phyloP scores from a whole-genome alignment of 2,329 filamentous ascomycete genomes.

The Piedraia hortae region DNA sequence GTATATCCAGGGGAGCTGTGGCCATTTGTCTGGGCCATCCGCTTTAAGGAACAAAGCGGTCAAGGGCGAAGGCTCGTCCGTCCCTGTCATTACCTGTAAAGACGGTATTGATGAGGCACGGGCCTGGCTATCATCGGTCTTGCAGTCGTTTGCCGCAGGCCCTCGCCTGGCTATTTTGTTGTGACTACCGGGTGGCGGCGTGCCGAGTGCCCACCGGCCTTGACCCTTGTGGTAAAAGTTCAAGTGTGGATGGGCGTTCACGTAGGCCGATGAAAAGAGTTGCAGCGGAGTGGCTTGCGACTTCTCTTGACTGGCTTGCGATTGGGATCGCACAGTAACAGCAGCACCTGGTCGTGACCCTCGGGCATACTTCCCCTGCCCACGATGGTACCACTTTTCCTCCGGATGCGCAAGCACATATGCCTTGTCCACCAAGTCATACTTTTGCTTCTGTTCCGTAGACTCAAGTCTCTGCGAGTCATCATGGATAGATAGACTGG shows the following conservation, averaged over 20 bases:
- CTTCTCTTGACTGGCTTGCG: slow-evolving; percentile 1
- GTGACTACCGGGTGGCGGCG: slow-evolving; percentile 7
- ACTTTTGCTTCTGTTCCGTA: slow-evolving; percentile 1
- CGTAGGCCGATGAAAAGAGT: slow-evolving; percentile 6
- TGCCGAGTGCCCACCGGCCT: slow-evolving; percentile 9
- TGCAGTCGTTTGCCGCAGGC: slow-evolving; percentile 4
- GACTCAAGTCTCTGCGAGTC: too few relatives aligned
- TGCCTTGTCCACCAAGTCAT: slow-evolving; percentile 4
- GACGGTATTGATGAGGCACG: too few relatives aligned
- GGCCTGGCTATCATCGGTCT: slow-evolving; percentile 2
- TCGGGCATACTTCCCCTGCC: slow-evolving; percentile 8
- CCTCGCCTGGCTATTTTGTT: slow-evolving; percentile 10
- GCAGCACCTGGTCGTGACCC: slow-evolving; percentile 3
- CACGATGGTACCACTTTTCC: slow-evolving; percentile 8
- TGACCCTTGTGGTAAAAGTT: slow-evolving; percentile 10
- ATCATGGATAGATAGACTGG: too few relatives aligned
- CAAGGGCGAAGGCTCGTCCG: slow-evolving; percentile 4
- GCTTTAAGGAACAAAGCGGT: slow-evolving; percentile 7
- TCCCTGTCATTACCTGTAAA: too few relatives aligned
- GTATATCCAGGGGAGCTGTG: slow-evolving; percentile 9
- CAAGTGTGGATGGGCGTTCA: slow-evolving; percentile 7
- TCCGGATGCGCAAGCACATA: slow-evolving; percentile 7
- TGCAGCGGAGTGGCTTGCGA: slow-evolving; percentile 1
- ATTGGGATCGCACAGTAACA: slow-evolving; percentile 2
- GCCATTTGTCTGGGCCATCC: slow-evolving; percentile 11